Evolutionary conservation across 2,329 filamentous ascomycete genomes (phyloP).

Genomic region (Magnaporthiopsis poae): DNA sequence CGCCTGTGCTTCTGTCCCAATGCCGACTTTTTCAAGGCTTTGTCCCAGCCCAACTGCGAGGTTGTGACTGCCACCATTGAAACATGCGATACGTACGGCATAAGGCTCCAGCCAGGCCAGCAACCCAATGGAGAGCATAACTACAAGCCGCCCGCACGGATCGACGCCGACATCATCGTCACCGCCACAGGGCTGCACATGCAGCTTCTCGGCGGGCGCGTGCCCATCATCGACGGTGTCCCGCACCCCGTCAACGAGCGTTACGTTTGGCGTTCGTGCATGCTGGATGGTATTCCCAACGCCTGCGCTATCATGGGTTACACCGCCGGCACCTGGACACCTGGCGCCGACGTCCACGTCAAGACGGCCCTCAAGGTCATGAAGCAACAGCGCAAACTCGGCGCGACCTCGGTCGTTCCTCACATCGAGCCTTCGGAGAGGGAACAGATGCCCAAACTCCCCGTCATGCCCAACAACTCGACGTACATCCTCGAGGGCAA

Average conservation of each 20-base stretch:
- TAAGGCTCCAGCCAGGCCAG: slow-evolving; percentile 34
- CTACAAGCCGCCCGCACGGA: slow-evolving; percentile 11
- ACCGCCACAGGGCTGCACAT: slow-evolving; percentile 55
- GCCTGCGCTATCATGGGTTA: slow-evolving; percentile 50
- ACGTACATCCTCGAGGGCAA: slow-evolving; percentile 18
- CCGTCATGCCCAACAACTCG: slow-evolving; percentile 16
- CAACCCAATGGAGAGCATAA: background rate
- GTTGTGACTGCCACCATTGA: slow-evolving; percentile 38
- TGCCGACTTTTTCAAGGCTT: slow-evolving; percentile 41
- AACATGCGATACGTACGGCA: slow-evolving; percentile 30
- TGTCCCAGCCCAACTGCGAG: slow-evolving; percentile 27
- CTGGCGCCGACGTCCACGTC: slow-evolving; percentile 40
- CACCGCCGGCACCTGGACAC: slow-evolving; percentile 50
- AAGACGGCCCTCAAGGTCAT: slow-evolving; percentile 14
- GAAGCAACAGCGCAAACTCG: slow-evolving; percentile 10
- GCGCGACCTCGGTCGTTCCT: slow-evolving; percentile 17
- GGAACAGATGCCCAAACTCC: slow-evolving; percentile 12
- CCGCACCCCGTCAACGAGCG: slow-evolving; percentile 32
- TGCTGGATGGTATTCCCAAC: slow-evolving; percentile 56
- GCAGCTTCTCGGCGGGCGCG: slow-evolving; percentile 42
- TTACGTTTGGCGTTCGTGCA: slow-evolving; percentile 48
- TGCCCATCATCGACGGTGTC: slow-evolving; percentile 40
- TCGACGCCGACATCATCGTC: slow-evolving; percentile 53
- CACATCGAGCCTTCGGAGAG: slow-evolving; percentile 14
- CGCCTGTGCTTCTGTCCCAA: slow-evolving; percentile 58